These are phyloP conservation scores for Talinum fruticosum DNA, from an alignment of 148 eudicot genomes.

Conservation along the genomic window DNA sequence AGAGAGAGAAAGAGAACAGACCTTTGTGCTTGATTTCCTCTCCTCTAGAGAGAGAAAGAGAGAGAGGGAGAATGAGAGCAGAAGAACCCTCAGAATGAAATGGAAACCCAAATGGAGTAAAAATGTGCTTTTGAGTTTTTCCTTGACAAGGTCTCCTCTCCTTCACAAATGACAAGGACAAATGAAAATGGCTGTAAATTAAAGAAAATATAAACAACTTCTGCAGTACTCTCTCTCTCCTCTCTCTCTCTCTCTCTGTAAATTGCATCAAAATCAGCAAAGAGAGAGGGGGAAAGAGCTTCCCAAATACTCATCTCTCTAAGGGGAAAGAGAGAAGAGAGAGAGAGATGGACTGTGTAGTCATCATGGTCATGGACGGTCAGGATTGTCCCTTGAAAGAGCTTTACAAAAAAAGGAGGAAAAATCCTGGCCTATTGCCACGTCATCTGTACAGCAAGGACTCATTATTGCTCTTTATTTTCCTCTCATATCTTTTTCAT, in stretches of 20 bases:
- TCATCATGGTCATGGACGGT: slow-evolving; percentile 25
- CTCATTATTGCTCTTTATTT: neutral
- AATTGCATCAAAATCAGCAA: slow-evolving; percentile 73
- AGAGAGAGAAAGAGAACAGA: slow-evolving; percentile 7
- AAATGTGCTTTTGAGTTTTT: slow-evolving; percentile 12
- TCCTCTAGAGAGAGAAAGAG: neutral
- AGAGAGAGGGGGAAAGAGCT: slow-evolving; percentile 41
- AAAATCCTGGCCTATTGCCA: slow-evolving; percentile 5
- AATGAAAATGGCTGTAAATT: neutral
- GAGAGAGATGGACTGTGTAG: slow-evolving; percentile 26
- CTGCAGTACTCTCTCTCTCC: slow-evolving; percentile 36
- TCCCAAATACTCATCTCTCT: slow-evolving; percentile 40
- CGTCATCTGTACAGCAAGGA: slow-evolving; percentile 17
- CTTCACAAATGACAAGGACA: neutral
- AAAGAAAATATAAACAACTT: slow-evolving; percentile 27
- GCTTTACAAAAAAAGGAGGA: slow-evolving; percentile 8
- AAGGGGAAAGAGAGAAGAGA: slow-evolving; percentile 2
- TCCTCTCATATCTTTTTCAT: neutral
- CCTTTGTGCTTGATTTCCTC: neutral
- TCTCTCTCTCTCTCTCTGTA: slow-evolving; percentile 31
- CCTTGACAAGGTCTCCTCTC: slow-evolving; percentile 20
- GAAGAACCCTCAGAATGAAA: neutral
- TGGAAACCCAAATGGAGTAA: slow-evolving; percentile 15
- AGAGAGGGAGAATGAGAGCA: neutral
- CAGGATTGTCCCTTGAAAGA: slow-evolving; percentile 21